These are phyloP conservation scores for Pseudophaeomoniella oleicola DNA, from an alignment of 2,329 filamentous ascomycete species.

Conservation along the genomic window DNA sequence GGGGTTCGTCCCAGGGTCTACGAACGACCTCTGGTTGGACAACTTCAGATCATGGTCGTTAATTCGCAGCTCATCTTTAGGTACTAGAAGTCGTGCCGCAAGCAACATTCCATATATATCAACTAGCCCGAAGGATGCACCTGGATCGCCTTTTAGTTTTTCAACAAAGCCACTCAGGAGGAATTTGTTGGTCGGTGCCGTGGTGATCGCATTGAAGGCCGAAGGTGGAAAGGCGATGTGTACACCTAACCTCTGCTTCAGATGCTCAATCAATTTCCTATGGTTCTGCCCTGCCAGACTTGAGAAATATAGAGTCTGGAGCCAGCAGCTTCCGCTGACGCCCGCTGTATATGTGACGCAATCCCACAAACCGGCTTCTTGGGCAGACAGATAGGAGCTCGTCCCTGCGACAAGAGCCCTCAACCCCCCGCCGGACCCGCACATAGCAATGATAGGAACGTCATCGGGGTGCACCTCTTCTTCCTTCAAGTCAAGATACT, in stretches of 20 bases:
- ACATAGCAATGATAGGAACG: conserved; percentile 84
- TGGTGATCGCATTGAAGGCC: conserved; percentile 66
- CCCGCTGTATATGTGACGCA: conserved; percentile 91
- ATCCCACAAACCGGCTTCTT: conserved; percentile 81
- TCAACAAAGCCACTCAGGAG: conserved; percentile 80
- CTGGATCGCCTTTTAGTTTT: conserved; percentile 69
- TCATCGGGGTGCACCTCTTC: conserved; percentile 81
- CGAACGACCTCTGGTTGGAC: conserved; percentile 66
- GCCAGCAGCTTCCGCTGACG: conserved; percentile 92
- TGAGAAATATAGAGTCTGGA: conserved; percentile 76
- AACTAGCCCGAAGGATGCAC: conserved; percentile 75
- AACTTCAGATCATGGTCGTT: conserved; percentile 73
- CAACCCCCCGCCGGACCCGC: conserved; percentile 82
- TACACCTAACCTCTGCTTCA: conserved; percentile 70
- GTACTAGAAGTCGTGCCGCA: conserved; percentile 71
- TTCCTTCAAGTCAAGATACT: conserved; percentile 65
- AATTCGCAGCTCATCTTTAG: conserved; percentile 66
- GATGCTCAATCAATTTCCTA: conserved; percentile 59
- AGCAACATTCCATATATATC: conserved; percentile 84
- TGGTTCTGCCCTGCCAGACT: conserved; percentile 58
- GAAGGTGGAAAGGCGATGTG: conserved; percentile 89
- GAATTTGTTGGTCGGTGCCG: conserved; percentile 84
- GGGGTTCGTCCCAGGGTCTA: conserved; percentile 66
- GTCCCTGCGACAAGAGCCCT: conserved; percentile 81
- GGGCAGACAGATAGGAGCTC: conserved; percentile 69